phyloP scores from a whole-genome alignment of 2,329 filamentous ascomycete genomes.

The Arthrobotrys musiformis region DNA sequence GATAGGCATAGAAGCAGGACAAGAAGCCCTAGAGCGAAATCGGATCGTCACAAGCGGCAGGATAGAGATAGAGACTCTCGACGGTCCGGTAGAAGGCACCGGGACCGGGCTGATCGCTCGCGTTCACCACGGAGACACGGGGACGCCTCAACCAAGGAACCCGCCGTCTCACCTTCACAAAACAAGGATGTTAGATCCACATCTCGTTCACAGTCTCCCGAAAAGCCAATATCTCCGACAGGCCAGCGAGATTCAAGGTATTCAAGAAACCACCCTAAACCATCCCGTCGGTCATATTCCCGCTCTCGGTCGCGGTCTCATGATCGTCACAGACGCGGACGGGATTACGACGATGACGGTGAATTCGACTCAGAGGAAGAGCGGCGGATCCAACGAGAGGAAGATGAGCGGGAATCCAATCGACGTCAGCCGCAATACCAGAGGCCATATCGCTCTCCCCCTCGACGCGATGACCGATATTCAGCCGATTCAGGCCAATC shows the following conservation, averaged over 20 bases:
- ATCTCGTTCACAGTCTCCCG: conserved; percentile 38
- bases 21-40: conserved; percentile 11
- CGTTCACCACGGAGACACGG: conserved; percentile 34
- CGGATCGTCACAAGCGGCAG: conserved; percentile 20
- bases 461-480: conserved; percentile 32
- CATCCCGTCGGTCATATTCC: conserved; percentile 38
- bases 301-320: conserved; percentile 40
- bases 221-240: conserved; percentile 24
- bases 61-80: conserved; percentile 25
- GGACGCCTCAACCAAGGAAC: neutral
- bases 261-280: conserved; percentile 33
- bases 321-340: conserved; percentile 16
- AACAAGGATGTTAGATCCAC: conserved; percentile 14
- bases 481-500: conserved; percentile 29
- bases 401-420: conserved; percentile 34
- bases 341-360: conserved; percentile 27
- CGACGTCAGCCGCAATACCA: conserved; percentile 28
- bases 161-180: neutral
- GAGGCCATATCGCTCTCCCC: conserved; percentile 28
- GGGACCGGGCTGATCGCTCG: conserved; percentile 30
- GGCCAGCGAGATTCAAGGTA: conserved; percentile 15
- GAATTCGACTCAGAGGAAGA: conserved; percentile 52
- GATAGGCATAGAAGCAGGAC: conserved; percentile 23
- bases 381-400: conserved; percentile 42
- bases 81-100: conserved; percentile 23